Base-by-base conservation (phyloP, 2,329 filamentous ascomycete species). In the Sphaerulina populicola region DNA sequence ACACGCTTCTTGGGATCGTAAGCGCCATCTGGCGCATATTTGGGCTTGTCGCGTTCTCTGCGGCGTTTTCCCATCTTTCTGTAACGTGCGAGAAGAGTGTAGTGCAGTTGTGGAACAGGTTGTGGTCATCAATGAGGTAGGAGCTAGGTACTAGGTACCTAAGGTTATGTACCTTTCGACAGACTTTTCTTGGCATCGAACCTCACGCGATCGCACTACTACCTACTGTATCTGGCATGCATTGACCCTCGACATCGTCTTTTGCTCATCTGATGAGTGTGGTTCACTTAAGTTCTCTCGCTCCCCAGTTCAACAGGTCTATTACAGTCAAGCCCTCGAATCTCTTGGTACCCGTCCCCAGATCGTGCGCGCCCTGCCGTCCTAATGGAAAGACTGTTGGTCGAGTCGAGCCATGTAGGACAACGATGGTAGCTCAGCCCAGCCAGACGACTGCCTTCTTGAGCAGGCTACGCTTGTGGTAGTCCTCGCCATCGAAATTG, bases 1-100 rank as follows among this genome's bases (percentile, higher is more conserved):
- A 67, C 56, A 33, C 64, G 60, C 54, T 67, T 66, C 51, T 63
- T 61, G 2, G 64, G 64, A 42, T 66, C 61, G 51, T 65, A 65
- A 10, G 43, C 12, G 11, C 59, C 49, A 14, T 64, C 58, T 0
- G 60, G 60, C n/a, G 55, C 59, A 21, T 57, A 51, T 43, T 65
- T 66, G n/a, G 64, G 64, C 45, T 55, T 52, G 48, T 67, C 64
- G 33, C 64, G 60, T 49, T 67, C 64, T 55, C 64, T 53, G 29
- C 62, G 58, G 38, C 59, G 57, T 39, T 64, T 64, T 12, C 47
- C 35, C 60, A 64, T 63, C 40, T 41, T 49, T 40, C 35, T 18
- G 18, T 8, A 14, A 29, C 12, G 38, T 40, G n/a, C 44, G 47
- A 49, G 12, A 47, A 40, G 30, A 18, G 42, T 7, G 38, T 21